Evolutionary conservation across 1,139 yeast species (phyloP), one percentile per base, ranked within the genome.

Genomic region (Suhomyces anneliseae): DNA sequence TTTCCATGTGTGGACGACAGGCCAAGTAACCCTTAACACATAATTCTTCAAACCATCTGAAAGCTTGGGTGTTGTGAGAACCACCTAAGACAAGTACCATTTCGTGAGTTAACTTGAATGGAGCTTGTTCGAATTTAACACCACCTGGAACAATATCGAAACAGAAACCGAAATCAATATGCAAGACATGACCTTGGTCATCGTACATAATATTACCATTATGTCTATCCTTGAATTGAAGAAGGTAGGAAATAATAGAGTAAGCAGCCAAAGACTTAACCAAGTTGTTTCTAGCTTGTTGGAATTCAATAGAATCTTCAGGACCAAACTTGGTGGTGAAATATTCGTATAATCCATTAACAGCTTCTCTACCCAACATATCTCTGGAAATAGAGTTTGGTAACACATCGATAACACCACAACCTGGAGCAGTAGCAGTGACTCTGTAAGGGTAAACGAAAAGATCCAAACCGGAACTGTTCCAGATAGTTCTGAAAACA

Each of bases 141-240:
- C 99, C 99, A 54, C 99, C 99, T 5, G 99, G 99, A 35, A 90
- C 98, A 69, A 95, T 93, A 69, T 95, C 99, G 66, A 95, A 95
- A 61, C 97, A 92, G 76, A 95, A 93, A 5, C 99, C 99, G 71
- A 95, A 95, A 71, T 95, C 99, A 68, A 95, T 89, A 66, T 95
- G 99, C 52, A 95, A 73, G 49, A 95, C 82, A 63, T 93, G 97
- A 4, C 99, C 99, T 55, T 88, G 87, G 52, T 85, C 90, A 64
- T 93, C 99, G 65, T 93, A 93, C 99, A 95, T 93, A 57, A 95
- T 93, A 68, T 95, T 95, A 66, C 99, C 99, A 67, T 95, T 95
- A 69, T 95, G 99, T 64, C 99, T 82, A 70, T 95, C 99, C 67
- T 95, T 95, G 74, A 95, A 90, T 64, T 93, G 99, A 50, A 95